phyloP scores from a whole-genome alignment of 306 rosid species.

The Trichosanthes truncata region DNA sequence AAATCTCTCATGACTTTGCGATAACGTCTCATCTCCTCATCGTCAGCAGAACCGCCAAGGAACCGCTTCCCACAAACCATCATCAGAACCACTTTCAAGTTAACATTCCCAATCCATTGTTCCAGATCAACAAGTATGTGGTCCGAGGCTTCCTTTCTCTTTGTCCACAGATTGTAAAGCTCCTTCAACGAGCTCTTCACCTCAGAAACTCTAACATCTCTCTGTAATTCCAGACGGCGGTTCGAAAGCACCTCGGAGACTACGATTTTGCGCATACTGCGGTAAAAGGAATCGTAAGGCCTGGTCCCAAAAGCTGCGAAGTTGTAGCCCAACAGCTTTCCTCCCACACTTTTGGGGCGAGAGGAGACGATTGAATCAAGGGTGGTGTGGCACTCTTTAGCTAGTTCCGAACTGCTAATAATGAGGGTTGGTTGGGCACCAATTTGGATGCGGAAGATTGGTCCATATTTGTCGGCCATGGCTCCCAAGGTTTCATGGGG shows the following conservation, averaged over 20 bases:
- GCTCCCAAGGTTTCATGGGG: constrained; percentile 33
- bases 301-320: constrained; percentile 25
- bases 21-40: background rate
- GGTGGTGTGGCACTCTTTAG: constrained; percentile 34
- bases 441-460: constrained; percentile 20
- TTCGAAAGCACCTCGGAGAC: constrained; percentile 29
- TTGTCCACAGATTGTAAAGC: constrained; percentile 16
- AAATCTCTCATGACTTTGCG: constrained; percentile 15
- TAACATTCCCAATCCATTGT: constrained; percentile 24
- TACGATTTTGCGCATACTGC: constrained; percentile 26
- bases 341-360: constrained; percentile 14
- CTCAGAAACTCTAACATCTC: constrained; percentile 20
- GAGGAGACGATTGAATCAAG: constrained; percentile 19
- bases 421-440: constrained; percentile 22
- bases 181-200: constrained; percentile 15
- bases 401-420: constrained; percentile 20
- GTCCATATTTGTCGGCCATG: constrained; percentile 36
- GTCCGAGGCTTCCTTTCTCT: constrained; percentile 18
- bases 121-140: constrained; percentile 19
- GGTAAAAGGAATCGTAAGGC: constrained; percentile 27
- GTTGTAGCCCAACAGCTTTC: constrained; percentile 23
- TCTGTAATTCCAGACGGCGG: constrained; percentile 22
- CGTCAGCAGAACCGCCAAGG: background rate
- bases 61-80: constrained; percentile 29
- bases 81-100: constrained; percentile 27